Percentiles rank a stretch among this genome's conserved stretches.
Evolutionary conservation across 768 basidiomycete species (phyloP).

Genomic region (Lanmaoa rubissima): DNA sequence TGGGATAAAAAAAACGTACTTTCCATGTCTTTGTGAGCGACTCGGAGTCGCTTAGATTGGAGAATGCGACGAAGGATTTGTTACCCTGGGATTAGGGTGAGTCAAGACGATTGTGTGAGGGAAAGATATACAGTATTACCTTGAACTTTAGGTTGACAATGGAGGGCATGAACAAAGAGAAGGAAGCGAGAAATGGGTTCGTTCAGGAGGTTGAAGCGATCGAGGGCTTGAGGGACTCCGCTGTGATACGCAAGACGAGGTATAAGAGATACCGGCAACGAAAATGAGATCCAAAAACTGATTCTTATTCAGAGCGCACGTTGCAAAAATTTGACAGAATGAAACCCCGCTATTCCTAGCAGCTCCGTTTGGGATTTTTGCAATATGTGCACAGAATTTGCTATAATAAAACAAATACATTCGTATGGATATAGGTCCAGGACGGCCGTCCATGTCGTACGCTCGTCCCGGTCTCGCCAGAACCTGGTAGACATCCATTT

Average conservation of each 20-base stretch:
- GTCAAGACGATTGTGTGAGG: background rate
- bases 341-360: conserved; percentile 33
- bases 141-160: conserved; percentile 88
- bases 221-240: conserved; percentile 8
- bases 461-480: conserved; percentile 16
- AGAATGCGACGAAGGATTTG: conserved; percentile 93
- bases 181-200: background rate
- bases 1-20: conserved; percentile 39
- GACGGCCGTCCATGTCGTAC: conserved; percentile 21
- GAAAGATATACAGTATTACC: conserved; percentile 32
- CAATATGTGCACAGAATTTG: conserved; percentile 10
- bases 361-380: conserved; percentile 26
- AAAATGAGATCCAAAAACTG: conserved; percentile 11
- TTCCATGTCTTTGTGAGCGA: conserved; percentile 90
- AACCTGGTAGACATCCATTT: conserved; percentile 13
- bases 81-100: conserved; percentile 58
- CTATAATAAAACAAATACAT: conserved; percentile 18
- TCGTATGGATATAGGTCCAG: conserved; percentile 8
- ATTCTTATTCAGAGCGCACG: conserved; percentile 22
- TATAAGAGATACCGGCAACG: conserved; percentile 29
- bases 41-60: conserved; percentile 82
- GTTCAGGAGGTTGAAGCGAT: conserved; percentile 14
- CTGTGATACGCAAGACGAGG: conserved; percentile 9
- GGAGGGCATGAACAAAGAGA: conserved; percentile 55
- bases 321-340: conserved; percentile 31